Conservation (phyloP, 352 stramenopile species). For the Phytopythium vexans region DNA sequence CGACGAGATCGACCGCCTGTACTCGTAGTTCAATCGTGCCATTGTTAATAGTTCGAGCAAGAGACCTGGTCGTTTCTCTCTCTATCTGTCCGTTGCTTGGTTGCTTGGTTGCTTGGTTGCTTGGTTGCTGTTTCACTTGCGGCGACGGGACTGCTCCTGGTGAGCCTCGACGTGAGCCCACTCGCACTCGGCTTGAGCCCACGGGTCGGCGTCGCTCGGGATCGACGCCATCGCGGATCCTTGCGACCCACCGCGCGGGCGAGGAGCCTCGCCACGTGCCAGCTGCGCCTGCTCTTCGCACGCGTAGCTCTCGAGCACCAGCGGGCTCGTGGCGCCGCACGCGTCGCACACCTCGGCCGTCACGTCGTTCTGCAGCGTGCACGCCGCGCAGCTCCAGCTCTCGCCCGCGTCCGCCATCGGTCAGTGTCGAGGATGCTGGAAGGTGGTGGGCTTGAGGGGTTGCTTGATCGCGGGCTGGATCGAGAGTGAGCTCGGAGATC, state of each 20-base stretch:
- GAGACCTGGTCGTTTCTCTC: too few relatives aligned
- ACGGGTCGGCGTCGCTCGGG: slow-evolving; percentile 43
- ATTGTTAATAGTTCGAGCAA: too few relatives aligned
- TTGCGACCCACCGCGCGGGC: slow-evolving; percentile 29
- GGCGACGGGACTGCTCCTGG: slow-evolving; percentile 24
- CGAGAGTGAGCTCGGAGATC: too few relatives aligned
- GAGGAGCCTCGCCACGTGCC: slow-evolving; percentile 4
- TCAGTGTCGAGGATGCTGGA: background rate
- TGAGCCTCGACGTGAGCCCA: slow-evolving; percentile 62
- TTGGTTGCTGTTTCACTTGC: background rate
- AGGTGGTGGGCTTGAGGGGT: background rate
- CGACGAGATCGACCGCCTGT: slow-evolving; percentile 84
- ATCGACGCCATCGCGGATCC: slow-evolving; percentile 30
- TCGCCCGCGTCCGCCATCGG: slow-evolving; percentile 25
- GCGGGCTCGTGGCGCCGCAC: slow-evolving; percentile 61
- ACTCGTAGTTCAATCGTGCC: slow-evolving; percentile 19
- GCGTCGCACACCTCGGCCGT: slow-evolving; percentile 54
- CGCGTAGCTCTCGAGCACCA: slow-evolving; percentile 59
- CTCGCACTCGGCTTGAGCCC: slow-evolving; percentile 62
- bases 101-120: background rate
- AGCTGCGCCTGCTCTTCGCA: slow-evolving; percentile 33
- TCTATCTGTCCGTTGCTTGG: background rate
- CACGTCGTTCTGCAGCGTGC: slow-evolving; percentile 61
- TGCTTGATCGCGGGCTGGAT: too few relatives aligned
- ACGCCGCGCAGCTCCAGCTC: slow-evolving; percentile 47